A percentile compares a stretch with the other conserved stretches of the same genome.
Evolutionary conservation across 805 yeast species (phyloP).

Genomic region (Wickerhamomyces chambardii): DNA sequence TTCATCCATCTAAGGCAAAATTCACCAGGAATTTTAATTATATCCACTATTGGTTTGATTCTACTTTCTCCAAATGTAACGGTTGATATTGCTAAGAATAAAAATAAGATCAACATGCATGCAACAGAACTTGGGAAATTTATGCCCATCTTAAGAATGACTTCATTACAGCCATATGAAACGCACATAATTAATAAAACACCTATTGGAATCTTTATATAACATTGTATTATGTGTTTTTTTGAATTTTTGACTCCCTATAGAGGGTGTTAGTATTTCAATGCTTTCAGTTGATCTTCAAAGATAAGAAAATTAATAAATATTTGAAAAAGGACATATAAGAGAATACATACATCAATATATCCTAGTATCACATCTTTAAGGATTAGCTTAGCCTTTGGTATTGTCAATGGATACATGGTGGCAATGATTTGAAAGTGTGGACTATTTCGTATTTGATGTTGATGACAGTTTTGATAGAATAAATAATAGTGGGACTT

Average conservation of each 20-base stretch:
- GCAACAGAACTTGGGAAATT: conserved; percentile 65
- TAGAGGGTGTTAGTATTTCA: no score
- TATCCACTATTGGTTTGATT: conserved; percentile 16
- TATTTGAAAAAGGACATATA: no score
- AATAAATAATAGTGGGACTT: no score
- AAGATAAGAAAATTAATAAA: no score
- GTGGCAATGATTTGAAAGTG: no score
- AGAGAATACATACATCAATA: no score
- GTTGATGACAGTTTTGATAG: no score
- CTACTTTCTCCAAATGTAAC: conserved; percentile 24
- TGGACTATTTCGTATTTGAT: no score
- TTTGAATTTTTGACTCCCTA: conserved; percentile 11
- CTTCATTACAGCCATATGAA: conserved; percentile 17
- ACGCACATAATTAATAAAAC: conserved; percentile 10
- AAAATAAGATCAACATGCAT: conserved; percentile 54
- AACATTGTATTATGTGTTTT: conserved; percentile 12
- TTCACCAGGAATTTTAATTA: conserved; percentile 54
- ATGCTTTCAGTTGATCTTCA: no score
- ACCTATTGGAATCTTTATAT: conserved; percentile 16
- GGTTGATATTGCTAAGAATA: conserved; percentile 31
- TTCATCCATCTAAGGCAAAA: conserved; percentile 72
- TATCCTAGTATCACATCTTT: no score
- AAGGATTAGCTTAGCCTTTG: no score
- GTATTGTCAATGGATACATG: no score
- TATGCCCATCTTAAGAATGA: conserved; percentile 21